Evolutionary conservation across 768 basidiomycete genomes (phyloP).

Genomic region (Phaffia australis): DNA sequence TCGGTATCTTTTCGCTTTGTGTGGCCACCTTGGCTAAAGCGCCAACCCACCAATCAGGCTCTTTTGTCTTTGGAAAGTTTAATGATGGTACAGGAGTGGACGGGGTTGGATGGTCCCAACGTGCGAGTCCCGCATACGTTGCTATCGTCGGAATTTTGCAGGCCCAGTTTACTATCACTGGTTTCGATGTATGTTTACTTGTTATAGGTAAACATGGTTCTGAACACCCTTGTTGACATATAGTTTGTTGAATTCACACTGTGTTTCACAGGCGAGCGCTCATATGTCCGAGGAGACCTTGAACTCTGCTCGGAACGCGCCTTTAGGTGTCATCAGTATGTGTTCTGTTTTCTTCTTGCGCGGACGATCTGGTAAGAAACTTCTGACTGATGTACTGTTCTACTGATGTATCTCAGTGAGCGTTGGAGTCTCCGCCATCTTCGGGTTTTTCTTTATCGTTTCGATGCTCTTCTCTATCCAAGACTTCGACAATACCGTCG

Average conservation of each 20-base stretch:
- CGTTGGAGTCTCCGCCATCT: conserved; percentile 58
- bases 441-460: conserved; percentile 65
- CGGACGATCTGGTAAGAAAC: conserved; percentile 42
- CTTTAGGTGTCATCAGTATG: conserved; percentile 38
- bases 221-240: not conserved
- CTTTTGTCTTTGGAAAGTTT: conserved; percentile 60
- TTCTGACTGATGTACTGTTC: no score
- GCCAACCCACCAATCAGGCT: conserved; percentile 55
- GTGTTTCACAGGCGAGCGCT: conserved; percentile 58
- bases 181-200: conserved; percentile 31
- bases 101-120: conserved; percentile 51
- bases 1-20: conserved; percentile 53
- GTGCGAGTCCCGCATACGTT: conserved; percentile 61
- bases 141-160: conserved; percentile 58
- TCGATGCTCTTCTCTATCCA: conserved; percentile 62
- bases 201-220: not conserved
- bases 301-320: conserved; percentile 46
- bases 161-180: conserved; percentile 67
- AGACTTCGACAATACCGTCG: conserved; percentile 50
- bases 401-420: conserved; percentile 38
- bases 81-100: conserved; percentile 54
- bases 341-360: conserved; percentile 44
- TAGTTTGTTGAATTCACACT: not conserved
- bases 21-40: conserved; percentile 61
- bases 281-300: conserved; percentile 68